Conservation (phyloP, 2,329 filamentous ascomycete genomes). For the Elsinoe batatas region DNA sequence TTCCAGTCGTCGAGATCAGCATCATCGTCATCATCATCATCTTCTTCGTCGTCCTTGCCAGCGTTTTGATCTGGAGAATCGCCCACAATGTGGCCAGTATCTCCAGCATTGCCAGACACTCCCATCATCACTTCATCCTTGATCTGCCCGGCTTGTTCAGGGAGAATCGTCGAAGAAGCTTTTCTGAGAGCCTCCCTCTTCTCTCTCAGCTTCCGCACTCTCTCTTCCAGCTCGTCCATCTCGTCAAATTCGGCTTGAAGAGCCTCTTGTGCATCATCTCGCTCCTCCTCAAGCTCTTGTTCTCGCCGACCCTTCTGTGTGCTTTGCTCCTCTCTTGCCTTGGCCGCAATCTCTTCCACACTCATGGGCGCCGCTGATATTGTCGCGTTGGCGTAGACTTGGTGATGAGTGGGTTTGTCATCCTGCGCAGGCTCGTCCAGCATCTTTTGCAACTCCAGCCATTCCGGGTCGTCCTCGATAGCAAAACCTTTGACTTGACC, state of each 20-base stretch:
- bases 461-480: constrained; percentile 63
- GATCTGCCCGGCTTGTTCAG: background rate
- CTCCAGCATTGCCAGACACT: background rate
- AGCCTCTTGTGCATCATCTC: constrained; percentile 27
- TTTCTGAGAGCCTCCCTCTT: constrained; percentile 35
- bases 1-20: constrained; percentile 20
- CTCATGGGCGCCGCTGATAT: constrained; percentile 39
- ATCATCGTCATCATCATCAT: constrained; percentile 20
- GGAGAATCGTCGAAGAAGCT: constrained; percentile 17
- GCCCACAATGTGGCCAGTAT: too few species aligned
- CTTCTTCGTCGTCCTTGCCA: constrained; percentile 11
- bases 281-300: constrained; percentile 38
- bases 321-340: constrained; percentile 36
- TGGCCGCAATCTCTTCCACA: constrained; percentile 37
- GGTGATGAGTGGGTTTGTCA: background rate
- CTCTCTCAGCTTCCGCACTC: constrained; percentile 36
- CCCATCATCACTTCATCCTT: background rate
- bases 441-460: constrained; percentile 80
- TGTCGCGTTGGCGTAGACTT: constrained; percentile 23
- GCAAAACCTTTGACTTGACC: constrained; percentile 24
- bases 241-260: constrained; percentile 42
- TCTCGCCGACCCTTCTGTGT: constrained; percentile 34
- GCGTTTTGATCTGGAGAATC: background rate
- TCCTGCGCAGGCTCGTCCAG: constrained; percentile 41
- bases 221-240: constrained; percentile 39